phyloP scores from a whole-genome alignment of 2,329 filamentous ascomycete genomes.

The Mollisia scopiformis region DNA sequence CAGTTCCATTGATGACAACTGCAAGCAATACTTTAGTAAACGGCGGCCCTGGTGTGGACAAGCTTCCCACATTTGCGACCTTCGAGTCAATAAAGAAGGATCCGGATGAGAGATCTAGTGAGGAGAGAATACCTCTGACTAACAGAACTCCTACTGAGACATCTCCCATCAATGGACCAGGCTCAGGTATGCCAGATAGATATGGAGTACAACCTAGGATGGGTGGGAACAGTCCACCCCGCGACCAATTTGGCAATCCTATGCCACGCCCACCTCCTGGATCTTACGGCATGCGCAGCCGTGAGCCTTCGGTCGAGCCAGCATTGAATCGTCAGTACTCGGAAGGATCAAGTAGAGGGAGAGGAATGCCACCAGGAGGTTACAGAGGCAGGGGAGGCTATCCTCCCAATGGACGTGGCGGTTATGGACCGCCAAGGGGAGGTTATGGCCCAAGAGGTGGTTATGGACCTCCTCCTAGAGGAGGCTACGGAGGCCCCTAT shows the following conservation, averaged over 20 bases:
- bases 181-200: slow-evolving; percentile 23
- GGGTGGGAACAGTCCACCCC: slow-evolving; percentile 38
- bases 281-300: slow-evolving; percentile 45
- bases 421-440: slow-evolving; percentile 47
- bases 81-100: slow-evolving; percentile 61
- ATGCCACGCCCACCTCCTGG: slow-evolving; percentile 35
- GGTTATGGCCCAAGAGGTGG: slow-evolving; percentile 51
- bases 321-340: slow-evolving; percentile 48
- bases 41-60: slow-evolving; percentile 55
- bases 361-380: slow-evolving; percentile 30
- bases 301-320: slow-evolving; percentile 50
- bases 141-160: slow-evolving; percentile 61
- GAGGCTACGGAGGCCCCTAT: slow-evolving; percentile 38
- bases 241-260: slow-evolving; percentile 69
- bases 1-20: slow-evolving; percentile 36
- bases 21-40: slow-evolving; percentile 60
- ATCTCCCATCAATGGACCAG: slow-evolving; percentile 45
- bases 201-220: slow-evolving; percentile 24
- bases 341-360: slow-evolving; percentile 30
- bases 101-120: slow-evolving; percentile 62
- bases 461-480: slow-evolving; percentile 41
- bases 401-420: slow-evolving; percentile 40
- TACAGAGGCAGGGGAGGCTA: slow-evolving; percentile 35
- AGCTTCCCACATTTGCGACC: slow-evolving; percentile 59
- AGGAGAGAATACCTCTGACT: slow-evolving; percentile 74